Conservation (phyloP, 768 basidiomycete species). For the Termitomyces sp. region DNA sequence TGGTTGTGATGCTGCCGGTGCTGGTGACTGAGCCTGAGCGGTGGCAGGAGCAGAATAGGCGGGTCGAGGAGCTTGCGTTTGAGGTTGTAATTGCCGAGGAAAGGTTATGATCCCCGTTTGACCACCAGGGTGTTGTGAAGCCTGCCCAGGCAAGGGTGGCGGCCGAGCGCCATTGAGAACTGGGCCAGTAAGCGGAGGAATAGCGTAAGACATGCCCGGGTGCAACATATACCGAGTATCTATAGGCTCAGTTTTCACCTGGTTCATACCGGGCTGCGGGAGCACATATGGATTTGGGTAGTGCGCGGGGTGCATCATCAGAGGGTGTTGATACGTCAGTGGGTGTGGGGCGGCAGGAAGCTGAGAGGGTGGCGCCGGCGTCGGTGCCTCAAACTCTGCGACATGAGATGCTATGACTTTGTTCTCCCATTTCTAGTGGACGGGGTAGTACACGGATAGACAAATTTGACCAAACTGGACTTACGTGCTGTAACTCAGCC, state of each 20-base stretch:
- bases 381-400: constrained; percentile 79
- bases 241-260: constrained; percentile 72
- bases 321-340: constrained; percentile 56
- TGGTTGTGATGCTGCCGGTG: constrained; percentile 6
- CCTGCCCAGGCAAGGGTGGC: constrained; percentile 33
- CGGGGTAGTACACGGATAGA: constrained; percentile 11
- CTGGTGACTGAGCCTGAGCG: constrained; percentile 7
- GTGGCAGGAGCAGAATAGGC: constrained; percentile 21
- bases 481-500: constrained; percentile 83
- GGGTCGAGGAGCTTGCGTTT: constrained; percentile 21
- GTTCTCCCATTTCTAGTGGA: constrained; percentile 86
- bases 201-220: constrained; percentile 40
- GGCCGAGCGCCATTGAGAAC: constrained; percentile 49
- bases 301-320: constrained; percentile 53
- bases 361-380: constrained; percentile 36
- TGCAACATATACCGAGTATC: constrained; percentile 64
- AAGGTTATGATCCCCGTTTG: constrained; percentile 61
- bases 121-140: constrained; percentile 49
- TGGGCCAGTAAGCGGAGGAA: constrained; percentile 67
- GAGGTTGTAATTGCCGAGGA: constrained; percentile 30
- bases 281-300: constrained; percentile 54
- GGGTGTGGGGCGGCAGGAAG: constrained; percentile 41
- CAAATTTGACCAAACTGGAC: constrained; percentile 27
- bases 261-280: constrained; percentile 35
- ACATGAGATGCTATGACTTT: constrained; percentile 94